phyloP scores from a whole-genome alignment of 768 basidiomycete species.

The Clitopilus hobsonii region DNA sequence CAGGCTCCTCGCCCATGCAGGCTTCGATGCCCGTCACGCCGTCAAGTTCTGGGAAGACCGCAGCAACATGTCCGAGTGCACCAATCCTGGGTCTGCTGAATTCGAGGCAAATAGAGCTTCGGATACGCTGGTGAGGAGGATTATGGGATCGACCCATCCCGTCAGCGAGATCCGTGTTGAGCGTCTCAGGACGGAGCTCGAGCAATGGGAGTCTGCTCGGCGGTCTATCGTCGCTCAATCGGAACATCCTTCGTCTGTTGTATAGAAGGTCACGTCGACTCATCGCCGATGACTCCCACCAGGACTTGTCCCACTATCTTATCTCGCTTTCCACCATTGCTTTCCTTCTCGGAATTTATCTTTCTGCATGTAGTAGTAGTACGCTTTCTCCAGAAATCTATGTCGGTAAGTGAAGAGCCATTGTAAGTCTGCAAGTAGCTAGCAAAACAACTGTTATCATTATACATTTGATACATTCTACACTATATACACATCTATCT shows the following conservation, averaged over 20 bases:
- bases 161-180: conserved; percentile 59
- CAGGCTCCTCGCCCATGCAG: conserved; percentile 88
- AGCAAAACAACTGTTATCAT: not conserved
- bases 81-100: conserved; percentile 17
- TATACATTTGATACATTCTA: not conserved
- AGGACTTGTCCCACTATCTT: not conserved
- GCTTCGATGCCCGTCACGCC: conserved; percentile 83
- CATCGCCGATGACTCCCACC: too few relatives aligned
- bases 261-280: not conserved
- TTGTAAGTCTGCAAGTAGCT: not conserved
- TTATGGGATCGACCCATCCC: conserved; percentile 63
- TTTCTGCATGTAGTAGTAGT: not conserved
- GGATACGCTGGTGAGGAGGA: conserved; percentile 31
- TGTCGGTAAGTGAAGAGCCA: not conserved
- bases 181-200: conserved; percentile 61
- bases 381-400: not conserved
- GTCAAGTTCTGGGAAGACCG: conserved; percentile 80
- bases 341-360: not conserved
- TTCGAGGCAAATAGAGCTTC: conserved; percentile 15
- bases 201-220: conserved; percentile 62
- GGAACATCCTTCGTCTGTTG: not conserved
- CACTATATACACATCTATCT: not conserved
- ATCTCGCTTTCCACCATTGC: not conserved
- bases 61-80: conserved; percentile 41
- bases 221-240: conserved; percentile 16